Base-by-base conservation (phyloP, 2,329 filamentous ascomycete species). In the Akanthomyces muscarius region DNA sequence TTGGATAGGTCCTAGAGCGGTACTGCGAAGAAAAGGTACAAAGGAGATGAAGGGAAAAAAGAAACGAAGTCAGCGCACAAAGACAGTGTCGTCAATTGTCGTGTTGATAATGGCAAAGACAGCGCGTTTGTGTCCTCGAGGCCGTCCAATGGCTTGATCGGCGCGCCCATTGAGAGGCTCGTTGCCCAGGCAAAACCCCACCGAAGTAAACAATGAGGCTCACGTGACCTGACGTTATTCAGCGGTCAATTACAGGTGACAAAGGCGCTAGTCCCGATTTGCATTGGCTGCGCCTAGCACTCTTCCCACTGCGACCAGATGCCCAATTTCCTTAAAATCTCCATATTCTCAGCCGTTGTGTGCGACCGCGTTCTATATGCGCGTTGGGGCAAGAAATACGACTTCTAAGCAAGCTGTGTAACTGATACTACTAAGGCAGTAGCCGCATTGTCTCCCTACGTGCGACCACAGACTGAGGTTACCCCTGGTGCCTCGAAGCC, bases 171-270 rank as follows among this genome's bases (percentile, higher is more conserved):
- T 51, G 11, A 38, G 44, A 58, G 55, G 47, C 16, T 67, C 65
- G 71, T 73, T 73, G 71, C 71, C 65, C 63, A 66, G 71, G 69
- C 63, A 65, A 56, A 63, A 52, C 65, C 64, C 63, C 64, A 54
- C 54, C 62, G 21, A 70, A 71, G 71, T 72, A 73, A 73, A 73
- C 70, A 73, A 65, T 60, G 23, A n/a, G 21, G 2, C 16, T 13
- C 69, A 70, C 68, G 69, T 70, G 68, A 70, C 56, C 25, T 28
- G 38, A 44, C 33, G 36, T 45, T 42, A n/a, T 23, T 41, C 45
- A 63, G 30, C 50, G 42, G 13, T 18, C 51, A 50, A 50, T 42
- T 58, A 30, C 50, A 44, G 42, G 25, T n/a, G 11, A 14, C 28
- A 21, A 60, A 14, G 14, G 13, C 56, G 51, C 62, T 61, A 61